Conservation (phyloP, 768 basidiomycete genomes). For the Tylopilus sp. region DNA sequence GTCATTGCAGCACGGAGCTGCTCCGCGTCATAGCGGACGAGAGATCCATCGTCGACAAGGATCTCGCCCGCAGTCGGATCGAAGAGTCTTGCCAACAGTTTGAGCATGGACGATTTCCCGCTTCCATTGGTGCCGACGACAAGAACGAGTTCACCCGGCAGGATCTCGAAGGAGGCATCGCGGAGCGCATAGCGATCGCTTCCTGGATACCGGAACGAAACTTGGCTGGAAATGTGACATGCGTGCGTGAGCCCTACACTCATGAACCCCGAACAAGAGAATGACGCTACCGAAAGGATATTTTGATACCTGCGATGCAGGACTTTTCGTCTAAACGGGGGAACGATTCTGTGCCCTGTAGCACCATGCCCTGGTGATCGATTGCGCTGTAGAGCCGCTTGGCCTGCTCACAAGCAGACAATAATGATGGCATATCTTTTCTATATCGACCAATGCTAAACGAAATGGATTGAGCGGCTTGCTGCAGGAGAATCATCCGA, state of each 20-base stretch:
- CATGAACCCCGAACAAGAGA: not conserved
- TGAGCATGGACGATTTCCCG: constrained; percentile 37
- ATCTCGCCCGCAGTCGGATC: constrained; percentile 43
- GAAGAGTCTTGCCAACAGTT: constrained; percentile 48
- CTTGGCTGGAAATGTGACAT: constrained; percentile 6
- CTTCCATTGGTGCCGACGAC: constrained; percentile 30
- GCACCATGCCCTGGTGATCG: constrained; percentile 16
- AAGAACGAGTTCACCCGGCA: constrained; percentile 29
- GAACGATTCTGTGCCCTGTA: constrained; percentile 18
- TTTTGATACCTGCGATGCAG: constrained; percentile 22
- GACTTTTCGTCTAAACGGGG: constrained; percentile 6
- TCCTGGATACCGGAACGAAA: constrained; percentile 25
- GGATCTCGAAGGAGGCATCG: constrained; percentile 27
- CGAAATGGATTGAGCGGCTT: constrained; percentile 23
- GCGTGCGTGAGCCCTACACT: not conserved
- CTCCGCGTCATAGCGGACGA: constrained; percentile 34
- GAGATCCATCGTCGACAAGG: constrained; percentile 41
- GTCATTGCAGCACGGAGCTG: constrained; percentile 44
- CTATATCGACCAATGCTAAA: constrained; percentile 13
- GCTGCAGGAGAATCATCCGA: constrained; percentile 35
- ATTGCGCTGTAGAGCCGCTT: constrained; percentile 22
- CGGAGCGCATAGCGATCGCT: constrained; percentile 19
- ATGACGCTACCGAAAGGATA: constrained; percentile 22
- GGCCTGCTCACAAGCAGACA: constrained; percentile 11
- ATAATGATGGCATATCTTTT: constrained; percentile 5